phyloP scores from a whole-genome alignment of 371 early-diverging fungal species.

The Funneliformis caledonium region DNA sequence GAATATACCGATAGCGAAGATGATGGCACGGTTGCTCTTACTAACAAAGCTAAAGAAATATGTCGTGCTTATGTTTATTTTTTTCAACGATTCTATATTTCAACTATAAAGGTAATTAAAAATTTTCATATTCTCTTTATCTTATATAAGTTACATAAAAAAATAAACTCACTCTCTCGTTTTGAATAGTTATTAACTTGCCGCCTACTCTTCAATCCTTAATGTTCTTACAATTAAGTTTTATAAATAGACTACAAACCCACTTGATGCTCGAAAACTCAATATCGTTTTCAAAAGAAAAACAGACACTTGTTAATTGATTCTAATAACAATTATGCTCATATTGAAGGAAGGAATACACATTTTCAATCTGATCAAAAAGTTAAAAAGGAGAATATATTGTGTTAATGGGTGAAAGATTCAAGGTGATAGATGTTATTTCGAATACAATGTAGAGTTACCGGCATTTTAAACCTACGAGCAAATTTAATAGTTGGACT shows the following conservation, averaged over 20 bases:
- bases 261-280: neutral
- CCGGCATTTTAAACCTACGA: neutral
- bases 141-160: neutral
- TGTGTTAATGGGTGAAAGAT: slow-evolving; percentile 15
- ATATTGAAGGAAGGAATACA: slow-evolving; percentile 2
- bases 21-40: neutral
- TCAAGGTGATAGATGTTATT: neutral
- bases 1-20: neutral
- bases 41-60: neutral
- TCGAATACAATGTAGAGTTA: neutral
- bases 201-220: neutral
- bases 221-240: neutral
- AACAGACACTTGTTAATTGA: neutral
- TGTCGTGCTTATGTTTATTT: neutral
- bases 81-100: neutral
- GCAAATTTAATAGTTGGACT: neutral
- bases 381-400: neutral
- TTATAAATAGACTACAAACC: neutral
- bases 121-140: neutral
- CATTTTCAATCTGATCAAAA: neutral
- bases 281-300: neutral
- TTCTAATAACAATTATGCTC: neutral
- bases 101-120: neutral
- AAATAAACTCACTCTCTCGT: neutral
- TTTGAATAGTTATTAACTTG: slow-evolving; percentile 2